These are phyloP conservation scores for Acorus gramineus DNA, from an alignment of 106 monocot genomes.

Conservation along the genomic window DNA sequence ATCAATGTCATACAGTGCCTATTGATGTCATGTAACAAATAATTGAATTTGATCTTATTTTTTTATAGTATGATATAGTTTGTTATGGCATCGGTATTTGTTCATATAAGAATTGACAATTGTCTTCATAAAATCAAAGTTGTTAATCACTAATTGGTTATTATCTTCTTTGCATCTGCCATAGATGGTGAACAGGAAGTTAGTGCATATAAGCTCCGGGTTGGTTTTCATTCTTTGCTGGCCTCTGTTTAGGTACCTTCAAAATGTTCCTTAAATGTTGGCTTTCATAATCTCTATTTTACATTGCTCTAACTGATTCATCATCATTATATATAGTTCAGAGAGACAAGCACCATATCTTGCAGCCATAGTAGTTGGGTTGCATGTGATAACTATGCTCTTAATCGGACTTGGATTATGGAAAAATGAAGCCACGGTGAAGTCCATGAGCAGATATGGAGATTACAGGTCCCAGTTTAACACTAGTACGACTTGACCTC, in stretches of 20 bases:
- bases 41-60: too few species aligned
- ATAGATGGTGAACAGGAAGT: conserved; percentile 45
- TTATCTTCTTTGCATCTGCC: too few species aligned
- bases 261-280: too few species aligned
- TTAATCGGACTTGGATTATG: conserved; percentile 65
- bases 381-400: conserved; percentile 68
- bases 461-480: conserved; percentile 42
- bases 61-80: too few species aligned
- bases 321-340: conserved; percentile 40
- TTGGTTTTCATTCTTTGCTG: conserved; percentile 54
- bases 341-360: conserved; percentile 63
- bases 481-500: too few species aligned
- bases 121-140: too few species aligned
- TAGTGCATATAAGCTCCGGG: conserved; percentile 48
- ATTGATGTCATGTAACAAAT: too few species aligned
- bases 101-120: too few species aligned
- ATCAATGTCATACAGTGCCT: too few species aligned
- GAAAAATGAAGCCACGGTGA: conserved; percentile 81
- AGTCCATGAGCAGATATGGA: conserved; percentile 83
- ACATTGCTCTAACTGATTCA: not conserved
- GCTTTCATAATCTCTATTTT: too few species aligned
- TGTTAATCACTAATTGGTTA: too few species aligned
- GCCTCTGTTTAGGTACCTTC: conserved; percentile 55
- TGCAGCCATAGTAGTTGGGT: conserved; percentile 62
- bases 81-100: too few species aligned